A percentile compares a stretch with the other conserved stretches of the same genome.
Evolutionary conservation across 371 early-diverging fungal genomes (phyloP).

Genomic region (Modicella reniformis): DNA sequence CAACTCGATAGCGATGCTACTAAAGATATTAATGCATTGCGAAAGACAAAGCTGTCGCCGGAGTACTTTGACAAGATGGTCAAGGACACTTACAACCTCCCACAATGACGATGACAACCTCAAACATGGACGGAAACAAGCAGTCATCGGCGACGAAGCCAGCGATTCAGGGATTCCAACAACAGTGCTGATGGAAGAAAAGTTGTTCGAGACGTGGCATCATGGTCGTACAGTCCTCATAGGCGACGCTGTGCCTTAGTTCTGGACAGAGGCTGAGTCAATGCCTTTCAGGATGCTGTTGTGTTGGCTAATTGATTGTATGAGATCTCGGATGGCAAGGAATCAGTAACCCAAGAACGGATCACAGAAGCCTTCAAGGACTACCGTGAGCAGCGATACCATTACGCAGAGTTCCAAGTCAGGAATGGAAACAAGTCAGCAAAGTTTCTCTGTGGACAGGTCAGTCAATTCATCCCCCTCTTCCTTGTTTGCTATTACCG

Average conservation of each 20-base stretch:
- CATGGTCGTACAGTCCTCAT: conserved; percentile 35
- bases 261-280: conserved; percentile 32
- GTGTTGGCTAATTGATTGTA: conserved; percentile 39
- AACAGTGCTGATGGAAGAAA: conserved; percentile 42
- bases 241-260: conserved; percentile 32
- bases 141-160: conserved; percentile 18
- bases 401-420: conserved; percentile 28
- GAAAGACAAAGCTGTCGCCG: conserved; percentile 11
- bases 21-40: neutral
- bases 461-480: conserved; percentile 1
- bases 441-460: conserved; percentile 28
- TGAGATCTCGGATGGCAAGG: conserved; percentile 17
- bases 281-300: conserved; percentile 41
- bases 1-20: conserved; percentile 5
- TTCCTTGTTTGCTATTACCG: no score
- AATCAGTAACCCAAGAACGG: neutral
- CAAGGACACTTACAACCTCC: conserved; percentile 13
- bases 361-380: conserved; percentile 19
- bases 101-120: neutral
- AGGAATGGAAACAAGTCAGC: conserved; percentile 15
- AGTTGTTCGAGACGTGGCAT: conserved; percentile 18
- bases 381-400: conserved; percentile 21
- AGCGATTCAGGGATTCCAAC: conserved; percentile 22
- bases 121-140: conserved; percentile 4
- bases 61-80: conserved; percentile 21